A percentile compares a stretch with the other conserved stretches of the same genome.
phyloP scores from a whole-genome alignment of 768 basidiomycete species.

The Boletellus emodensis region DNA sequence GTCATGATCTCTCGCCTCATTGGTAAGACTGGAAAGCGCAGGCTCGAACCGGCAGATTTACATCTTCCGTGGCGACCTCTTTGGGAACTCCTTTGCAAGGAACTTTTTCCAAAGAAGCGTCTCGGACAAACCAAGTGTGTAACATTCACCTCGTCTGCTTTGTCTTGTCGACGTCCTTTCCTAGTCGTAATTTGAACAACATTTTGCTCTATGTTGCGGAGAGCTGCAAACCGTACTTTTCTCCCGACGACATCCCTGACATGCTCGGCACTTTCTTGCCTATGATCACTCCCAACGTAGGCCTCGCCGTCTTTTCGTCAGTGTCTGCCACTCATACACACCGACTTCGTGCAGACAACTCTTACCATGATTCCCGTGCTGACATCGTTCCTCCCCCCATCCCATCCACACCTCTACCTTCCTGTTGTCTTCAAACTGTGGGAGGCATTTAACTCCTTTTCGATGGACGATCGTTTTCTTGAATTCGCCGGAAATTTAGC shows the following conservation, averaged over 20 bases:
- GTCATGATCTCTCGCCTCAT: conserved; percentile 74
- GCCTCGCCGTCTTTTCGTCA: conserved; percentile 18
- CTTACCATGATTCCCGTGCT: conserved; percentile 73
- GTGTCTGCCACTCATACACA: not conserved
- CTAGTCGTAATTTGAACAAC: conserved; percentile 62
- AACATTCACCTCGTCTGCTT: not conserved
- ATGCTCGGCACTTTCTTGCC: conserved; percentile 76
- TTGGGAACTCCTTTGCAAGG: conserved; percentile 72
- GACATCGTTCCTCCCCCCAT: conserved; percentile 72
- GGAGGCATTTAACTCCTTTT: conserved; percentile 73
- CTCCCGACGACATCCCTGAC: conserved; percentile 55
- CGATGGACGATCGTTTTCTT: conserved; percentile 71
- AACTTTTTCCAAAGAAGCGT: conserved; percentile 68
- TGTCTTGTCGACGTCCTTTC: conserved; percentile 5
- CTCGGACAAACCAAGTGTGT: conserved; percentile 56
- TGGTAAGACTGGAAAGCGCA: conserved; percentile 63
- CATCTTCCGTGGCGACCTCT: conserved; percentile 70
- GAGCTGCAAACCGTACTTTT: conserved; percentile 66
- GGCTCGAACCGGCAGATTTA: conserved; percentile 63
- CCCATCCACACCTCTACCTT: conserved; percentile 61
- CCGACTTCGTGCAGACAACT: conserved; percentile 44
- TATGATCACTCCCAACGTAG: conserved; percentile 64
- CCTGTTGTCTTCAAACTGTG: conserved; percentile 71
- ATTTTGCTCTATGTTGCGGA: conserved; percentile 73
- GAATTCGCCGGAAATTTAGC: conserved; percentile 67